Conservation (phyloP, 164 flowering plant species). For the Vitis vinifera region ASM3070453v1 NC_081817.1:514001-514500, state of each 20-base stretch:
- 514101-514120: too few relatives aligned
- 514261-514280: conserved; percentile 81
- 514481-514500: conserved; percentile 50
- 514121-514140: too few relatives aligned
- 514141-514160: too few relatives aligned
- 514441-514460: conserved; percentile 33
- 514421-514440: conserved; percentile 70
- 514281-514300: conserved; percentile 46
- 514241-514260: conserved; percentile 73
- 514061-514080: too few relatives aligned
- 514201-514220: neutral
- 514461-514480: conserved; percentile 43
- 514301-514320: conserved; percentile 78
- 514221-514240: conserved; percentile 14
- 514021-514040: too few relatives aligned
- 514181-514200: neutral
- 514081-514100: too few relatives aligned
- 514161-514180: neutral
- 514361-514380: conserved; percentile 61
- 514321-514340: conserved; percentile 49
- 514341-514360: conserved; percentile 70
- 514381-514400: conserved; percentile 63
- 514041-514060: too few relatives aligned
- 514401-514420: conserved; percentile 44
- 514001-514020: too few relatives aligned